Base-by-base conservation (phyloP, 352 stramenopile species). In the Phytophthora chlamydospora region DNA sequence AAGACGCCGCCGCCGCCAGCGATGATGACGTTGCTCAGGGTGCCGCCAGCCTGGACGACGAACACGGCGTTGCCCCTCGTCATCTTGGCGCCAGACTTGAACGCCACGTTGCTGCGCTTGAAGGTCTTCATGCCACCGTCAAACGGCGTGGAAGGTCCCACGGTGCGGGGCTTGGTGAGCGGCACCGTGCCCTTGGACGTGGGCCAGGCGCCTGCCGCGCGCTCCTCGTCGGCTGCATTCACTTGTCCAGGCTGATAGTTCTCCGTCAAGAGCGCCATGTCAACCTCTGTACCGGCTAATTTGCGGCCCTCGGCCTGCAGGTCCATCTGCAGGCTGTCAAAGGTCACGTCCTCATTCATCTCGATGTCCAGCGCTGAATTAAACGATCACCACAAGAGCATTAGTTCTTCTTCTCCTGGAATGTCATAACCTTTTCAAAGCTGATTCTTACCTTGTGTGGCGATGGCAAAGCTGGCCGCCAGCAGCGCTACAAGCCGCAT, bases 11-110 rank as follows among this genome's bases (percentile, higher is more conserved):
- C 64, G 17, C 76, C 76, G 12, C 58, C 71, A 29, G 76, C 70
- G 36, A 90, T 76, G 62, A 90, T 85, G 12, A 78, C 81, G 48
- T 90, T 90, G 49, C 80, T 77, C 14, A 90, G 68, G 6, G 72
- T 73, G 10, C 76, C 81, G 34, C 81, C 81, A 2, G 76, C 66
- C 54, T 88, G 63, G 9, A 90, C 64, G 53, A 90, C 66, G 55
- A 90, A 90, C 43, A 90, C 77, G 16, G 78, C 81, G 62, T 78
- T 79, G 31, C 51, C 59, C 34, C 50, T 64, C 6, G 58, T 64
- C 24, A 83, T 68, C 21, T 70, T 71, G 13, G 65, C 65, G 6
- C 52, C 59, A 3, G 66, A 60, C 58, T 73, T 52, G 38, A 73
- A 90, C 27, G 58, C 39, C 3, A 89, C 75, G 21, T 88, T 75